Percentiles rank a stretch among this genome's conserved stretches.
Conservation (phyloP, 306 rosid species). For the Malus sieversii region DNA sequence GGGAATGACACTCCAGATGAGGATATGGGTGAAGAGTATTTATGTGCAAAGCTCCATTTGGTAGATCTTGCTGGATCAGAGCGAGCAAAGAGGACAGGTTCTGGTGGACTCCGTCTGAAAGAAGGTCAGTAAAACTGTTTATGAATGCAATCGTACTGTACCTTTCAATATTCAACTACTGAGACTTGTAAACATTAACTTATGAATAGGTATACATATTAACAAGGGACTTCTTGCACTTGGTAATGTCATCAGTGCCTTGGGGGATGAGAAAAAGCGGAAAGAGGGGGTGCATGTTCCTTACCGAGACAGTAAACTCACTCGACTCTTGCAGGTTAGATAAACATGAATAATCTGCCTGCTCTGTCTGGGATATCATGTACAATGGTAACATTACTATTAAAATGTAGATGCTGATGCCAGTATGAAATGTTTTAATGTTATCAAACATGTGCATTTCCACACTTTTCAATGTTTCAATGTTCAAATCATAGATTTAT, state of each 20-base stretch:
- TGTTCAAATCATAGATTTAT: too few species aligned
- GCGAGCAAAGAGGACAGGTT: constrained; percentile 81
- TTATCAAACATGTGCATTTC: neutral
- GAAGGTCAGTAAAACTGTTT: constrained; percentile 46
- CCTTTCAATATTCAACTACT: constrained; percentile 2
- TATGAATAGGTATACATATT: constrained; percentile 62
- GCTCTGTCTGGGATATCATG: neutral
- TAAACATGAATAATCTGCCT: constrained; percentile 11
- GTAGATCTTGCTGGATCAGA: constrained; percentile 93
- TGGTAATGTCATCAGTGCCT: constrained; percentile 79
- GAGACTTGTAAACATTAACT: constrained; percentile 1
- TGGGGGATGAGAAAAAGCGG: constrained; percentile 81
- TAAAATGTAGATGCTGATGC: neutral
- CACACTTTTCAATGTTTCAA: too few species aligned
- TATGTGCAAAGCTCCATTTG: constrained; percentile 78
- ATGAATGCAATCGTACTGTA: neutral
- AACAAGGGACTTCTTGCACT: constrained; percentile 88
- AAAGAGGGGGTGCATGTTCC: constrained; percentile 76
- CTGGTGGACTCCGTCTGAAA: constrained; percentile 66
- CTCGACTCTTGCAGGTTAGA: constrained; percentile 84
- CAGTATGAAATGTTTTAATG: neutral
- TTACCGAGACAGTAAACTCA: constrained; percentile 82
- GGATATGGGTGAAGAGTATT: constrained; percentile 80
- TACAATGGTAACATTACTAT: neutral
- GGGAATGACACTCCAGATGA: constrained; percentile 53